Evolutionary conservation across 192 early-diverging fungal species (phyloP).

Genomic region (Coemansia sp.): DNA sequence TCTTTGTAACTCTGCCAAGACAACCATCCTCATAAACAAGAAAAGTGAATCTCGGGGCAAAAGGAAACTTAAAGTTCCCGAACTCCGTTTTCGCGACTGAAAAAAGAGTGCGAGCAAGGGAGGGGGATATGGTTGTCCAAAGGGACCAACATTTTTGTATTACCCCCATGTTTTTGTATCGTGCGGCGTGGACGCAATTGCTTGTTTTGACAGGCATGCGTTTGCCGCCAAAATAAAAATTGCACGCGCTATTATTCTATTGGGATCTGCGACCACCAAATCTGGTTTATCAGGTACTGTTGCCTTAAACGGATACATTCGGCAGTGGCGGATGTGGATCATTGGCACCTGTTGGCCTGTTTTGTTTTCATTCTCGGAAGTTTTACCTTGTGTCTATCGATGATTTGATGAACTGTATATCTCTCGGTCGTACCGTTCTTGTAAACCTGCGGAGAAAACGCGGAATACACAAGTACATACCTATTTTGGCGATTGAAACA

Average conservation of each 20-base stretch:
- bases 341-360: neutral
- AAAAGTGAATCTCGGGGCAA: neutral
- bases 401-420: no score
- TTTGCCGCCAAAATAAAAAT: neutral
- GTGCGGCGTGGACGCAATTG: neutral
- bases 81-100: neutral
- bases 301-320: neutral
- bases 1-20: slow-evolving; percentile 1
- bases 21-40: neutral
- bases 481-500: neutral
- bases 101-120: neutral
- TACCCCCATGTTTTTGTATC: neutral
- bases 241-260: neutral
- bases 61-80: neutral
- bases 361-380: neutral
- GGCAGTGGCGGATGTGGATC: neutral
- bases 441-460: neutral
- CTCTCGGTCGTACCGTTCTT: no score
- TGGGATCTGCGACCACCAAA: neutral
- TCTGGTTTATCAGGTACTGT: neutral
- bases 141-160: neutral
- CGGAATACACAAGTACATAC: neutral
- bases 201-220: neutral
- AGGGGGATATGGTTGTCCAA: neutral
- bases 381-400: neutral